Evolutionary conservation across 2,329 filamentous ascomycete species (phyloP).

Genomic region (Fusarium duplospermum): DNA sequence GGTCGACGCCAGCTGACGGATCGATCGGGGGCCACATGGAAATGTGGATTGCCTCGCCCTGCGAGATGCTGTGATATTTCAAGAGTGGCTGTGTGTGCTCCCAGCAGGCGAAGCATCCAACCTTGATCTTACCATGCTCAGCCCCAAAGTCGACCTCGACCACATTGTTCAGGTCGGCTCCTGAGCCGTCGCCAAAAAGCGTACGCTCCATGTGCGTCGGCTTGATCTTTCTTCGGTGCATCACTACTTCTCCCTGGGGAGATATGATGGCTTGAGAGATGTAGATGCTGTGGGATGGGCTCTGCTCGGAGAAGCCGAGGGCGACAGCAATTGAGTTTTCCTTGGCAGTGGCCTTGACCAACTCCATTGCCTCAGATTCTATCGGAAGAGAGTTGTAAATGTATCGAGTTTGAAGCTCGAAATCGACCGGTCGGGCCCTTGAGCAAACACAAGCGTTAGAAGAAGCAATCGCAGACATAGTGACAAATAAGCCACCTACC

Average conservation of each 20-base stretch:
- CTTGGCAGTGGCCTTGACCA: constrained; percentile 49
- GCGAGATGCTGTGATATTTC: constrained; percentile 58
- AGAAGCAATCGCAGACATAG: background rate
- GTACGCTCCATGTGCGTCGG: constrained; percentile 65
- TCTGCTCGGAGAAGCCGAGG: constrained; percentile 57
- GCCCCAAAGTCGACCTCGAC: constrained; percentile 52
- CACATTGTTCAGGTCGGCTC: constrained; percentile 54
- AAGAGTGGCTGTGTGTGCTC: constrained; percentile 64
- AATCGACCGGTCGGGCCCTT: constrained; percentile 42
- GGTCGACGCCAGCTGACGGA: constrained; percentile 29
- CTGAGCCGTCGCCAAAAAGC: constrained; percentile 60
- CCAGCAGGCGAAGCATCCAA: constrained; percentile 62
- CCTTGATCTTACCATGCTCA: constrained; percentile 44
- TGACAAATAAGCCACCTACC: constrained; percentile 28
- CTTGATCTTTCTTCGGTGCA: constrained; percentile 62
- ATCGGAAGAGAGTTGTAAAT: constrained; percentile 56
- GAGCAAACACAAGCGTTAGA: background rate
- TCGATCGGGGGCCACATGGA: constrained; percentile 58
- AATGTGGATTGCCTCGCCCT: constrained; percentile 60
- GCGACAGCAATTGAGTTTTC: constrained; percentile 54
- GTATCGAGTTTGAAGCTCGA: constrained; percentile 44
- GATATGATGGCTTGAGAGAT: constrained; percentile 60
- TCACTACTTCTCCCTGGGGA: constrained; percentile 52
- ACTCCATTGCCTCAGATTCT: constrained; percentile 54
- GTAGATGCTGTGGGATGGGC: constrained; percentile 52